Evolutionary conservation across 352 stramenopile species (phyloP), one percentile per base, ranked within the genome.

Genomic region (Thalassiosira ordinaria): DNA sequence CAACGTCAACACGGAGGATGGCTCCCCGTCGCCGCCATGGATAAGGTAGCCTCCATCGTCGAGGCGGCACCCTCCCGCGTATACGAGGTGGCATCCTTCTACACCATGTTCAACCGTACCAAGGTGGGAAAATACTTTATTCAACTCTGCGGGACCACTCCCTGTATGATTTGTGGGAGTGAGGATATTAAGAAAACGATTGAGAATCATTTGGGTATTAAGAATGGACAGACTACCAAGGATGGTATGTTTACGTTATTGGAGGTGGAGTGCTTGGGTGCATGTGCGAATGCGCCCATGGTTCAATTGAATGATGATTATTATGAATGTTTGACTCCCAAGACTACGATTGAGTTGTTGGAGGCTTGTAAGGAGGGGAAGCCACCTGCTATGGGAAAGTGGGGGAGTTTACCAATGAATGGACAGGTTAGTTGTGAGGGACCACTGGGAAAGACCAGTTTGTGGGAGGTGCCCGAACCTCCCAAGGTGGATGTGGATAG

Each of bases 101-200:
- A 99, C 93, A 99, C 98, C 79, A 99, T 99, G 97, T 99, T 99
- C 91, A 99, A 97, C 74, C 80, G 95, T 51, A 96, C 97, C 73
- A 97, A 98, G 82, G 89, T 96, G 1, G 93, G 93, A 22, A 96
- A 96, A 78, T 96, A 96, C 77, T 96, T 96, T 80, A 95, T 96
- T 69, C 91, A 95, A 87, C 92, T 99, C 11, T 99, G 98, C 79
- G 97, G 97, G 72, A 99, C 98, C 13, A 99, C 98, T 59, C 98
- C 98, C 20, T 99, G 98, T 92, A 99, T 99, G 97, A 98, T 99
- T 82, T 99, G 96, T 84, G 98, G 98, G 56, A 97, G 95, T 51
- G 96, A 99, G 89, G 97, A 99, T 89, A 99, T 99, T 89, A 99
- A 98, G 90, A 96, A 97, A 86, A 98, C 97, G 39, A 99, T 99